A percentile compares a stretch with the other conserved stretches of the same genome.
Evolutionary conservation across 192 early-diverging fungal species (phyloP).

Genomic region (Coemansia sp.): DNA sequence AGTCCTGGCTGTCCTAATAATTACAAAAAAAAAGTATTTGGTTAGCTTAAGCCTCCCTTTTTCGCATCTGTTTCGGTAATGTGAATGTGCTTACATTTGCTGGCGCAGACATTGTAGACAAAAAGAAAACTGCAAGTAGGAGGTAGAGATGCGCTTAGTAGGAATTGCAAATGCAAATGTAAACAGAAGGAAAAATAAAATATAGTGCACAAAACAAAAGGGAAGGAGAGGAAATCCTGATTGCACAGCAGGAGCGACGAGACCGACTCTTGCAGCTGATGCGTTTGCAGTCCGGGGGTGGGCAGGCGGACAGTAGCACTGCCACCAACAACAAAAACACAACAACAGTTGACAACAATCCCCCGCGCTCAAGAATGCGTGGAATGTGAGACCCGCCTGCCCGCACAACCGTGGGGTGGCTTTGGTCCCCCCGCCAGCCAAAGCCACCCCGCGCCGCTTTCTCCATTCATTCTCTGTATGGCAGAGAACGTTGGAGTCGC

Average conservation of each 20-base stretch:
- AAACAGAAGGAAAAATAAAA: conserved; percentile 7
- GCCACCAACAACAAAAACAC: conserved; percentile 12
- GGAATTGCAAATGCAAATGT: conserved; percentile 21
- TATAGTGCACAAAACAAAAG: conserved; percentile 6
- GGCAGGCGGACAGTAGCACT: conserved; percentile 13
- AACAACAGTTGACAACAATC: conserved; percentile 23
- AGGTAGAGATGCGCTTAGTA: not conserved
- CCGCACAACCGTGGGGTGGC: conserved; percentile 7
- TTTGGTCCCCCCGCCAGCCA: conserved; percentile 22
- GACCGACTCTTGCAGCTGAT: not conserved
- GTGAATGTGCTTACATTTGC: conserved; percentile 27
- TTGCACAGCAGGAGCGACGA: not conserved
- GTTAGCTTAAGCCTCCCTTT: not conserved
- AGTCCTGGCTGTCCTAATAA: conserved; percentile 73
- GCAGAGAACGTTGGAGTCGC: not conserved
- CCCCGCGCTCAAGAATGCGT: conserved; percentile 17
- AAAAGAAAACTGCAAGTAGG: not conserved
- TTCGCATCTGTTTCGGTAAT: not conserved
- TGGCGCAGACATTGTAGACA: conserved; percentile 28
- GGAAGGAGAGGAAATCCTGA: not conserved
- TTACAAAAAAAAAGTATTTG: not conserved
- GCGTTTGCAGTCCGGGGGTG: conserved; percentile 3
- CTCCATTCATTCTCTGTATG: conserved; percentile 26
- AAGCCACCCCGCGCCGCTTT: conserved; percentile 68
- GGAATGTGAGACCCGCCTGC: conserved; percentile 21